A percentile compares a stretch with the other conserved stretches of the same genome.
Evolutionary conservation across 805 yeast species (phyloP).

Genomic region (Metschnikowia vanudenii): DNA sequence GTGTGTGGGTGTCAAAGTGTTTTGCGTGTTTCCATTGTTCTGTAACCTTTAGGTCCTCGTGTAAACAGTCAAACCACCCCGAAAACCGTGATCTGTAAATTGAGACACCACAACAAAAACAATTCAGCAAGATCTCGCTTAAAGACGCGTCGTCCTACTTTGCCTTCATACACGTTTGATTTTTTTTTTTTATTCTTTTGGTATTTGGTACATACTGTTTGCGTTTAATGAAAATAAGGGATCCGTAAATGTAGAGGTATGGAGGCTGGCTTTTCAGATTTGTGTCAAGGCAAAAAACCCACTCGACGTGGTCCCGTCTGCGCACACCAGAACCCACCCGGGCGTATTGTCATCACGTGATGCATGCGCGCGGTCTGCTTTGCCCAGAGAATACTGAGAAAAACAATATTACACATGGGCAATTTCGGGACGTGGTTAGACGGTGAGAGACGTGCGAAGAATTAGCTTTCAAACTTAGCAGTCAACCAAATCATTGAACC

Average conservation of each 20-base stretch:
- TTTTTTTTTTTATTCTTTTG: neutral
- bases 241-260: neutral
- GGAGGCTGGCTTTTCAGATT: neutral
- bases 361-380: neutral
- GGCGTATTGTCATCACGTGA: neutral
- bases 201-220: neutral
- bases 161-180: neutral
- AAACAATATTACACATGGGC: too few relatives aligned
- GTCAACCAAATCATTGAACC: too few relatives aligned
- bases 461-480: too few relatives aligned
- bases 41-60: neutral
- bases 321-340: neutral
- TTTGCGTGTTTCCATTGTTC: neutral
- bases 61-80: neutral
- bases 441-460: too few relatives aligned
- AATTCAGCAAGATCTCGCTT: neutral
- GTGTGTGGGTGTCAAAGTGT: neutral
- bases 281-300: constrained; percentile 14
- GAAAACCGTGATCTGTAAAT: neutral
- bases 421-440: too few relatives aligned
- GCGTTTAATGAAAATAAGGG: neutral
- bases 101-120: neutral
- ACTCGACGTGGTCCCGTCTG: constrained; percentile 5
- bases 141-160: neutral
- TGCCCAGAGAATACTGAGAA: too few relatives aligned